Evolutionary conservation across 1,284 basidiomycete species (phyloP), one percentile per base, ranked within the genome.

Genomic region (Uromyces viciae-fabae): DNA sequence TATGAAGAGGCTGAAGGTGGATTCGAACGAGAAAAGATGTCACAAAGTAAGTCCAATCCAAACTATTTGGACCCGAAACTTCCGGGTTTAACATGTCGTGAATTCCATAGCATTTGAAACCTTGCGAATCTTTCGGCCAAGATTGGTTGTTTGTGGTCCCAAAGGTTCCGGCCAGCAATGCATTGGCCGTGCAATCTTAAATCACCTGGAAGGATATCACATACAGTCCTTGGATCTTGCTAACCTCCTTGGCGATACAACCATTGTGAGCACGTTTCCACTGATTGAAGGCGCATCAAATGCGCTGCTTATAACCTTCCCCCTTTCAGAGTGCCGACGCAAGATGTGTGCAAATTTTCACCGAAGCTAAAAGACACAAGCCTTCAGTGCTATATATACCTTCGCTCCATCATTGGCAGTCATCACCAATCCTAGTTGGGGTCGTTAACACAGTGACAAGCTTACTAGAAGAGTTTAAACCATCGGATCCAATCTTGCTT

Each of bases 361-460:
- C 95, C 25, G 97, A 99, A 86, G 97, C 97, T 0, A 98, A 98
- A 86, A 91, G 97, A 40, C 94, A 98, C 85, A 95, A 98, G 84
- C 97, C 97, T 0, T 95, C 94, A 0, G 91, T 99, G 58, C 90
- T 99, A 71, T 99, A 95, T 86, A 94, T 99, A 66, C 97, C 96
- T 0, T 93, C 94, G 0, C 88, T 99, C 0, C 86, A 91, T 0
- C 90, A 92, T 8, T 99, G 96, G 95, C 46, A 64, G 33, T 92
- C 92, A 75, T 88, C 91, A 0, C 91, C 94, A 0, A 89, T 99
- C 11, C 90, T 92, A 0, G 95, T 98, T 82, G 91, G 91, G 0
- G 90, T 94, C 0, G 90, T 94, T 28, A 90, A 91, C 1, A 97
- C 95, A 0, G 90, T 98, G 58, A 91, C 91, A 62, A 91, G 95